These are phyloP conservation scores for Stemphylium lycopersici DNA, from an alignment of 2,329 filamentous ascomycete species.

Conservation along the genomic window DNA sequence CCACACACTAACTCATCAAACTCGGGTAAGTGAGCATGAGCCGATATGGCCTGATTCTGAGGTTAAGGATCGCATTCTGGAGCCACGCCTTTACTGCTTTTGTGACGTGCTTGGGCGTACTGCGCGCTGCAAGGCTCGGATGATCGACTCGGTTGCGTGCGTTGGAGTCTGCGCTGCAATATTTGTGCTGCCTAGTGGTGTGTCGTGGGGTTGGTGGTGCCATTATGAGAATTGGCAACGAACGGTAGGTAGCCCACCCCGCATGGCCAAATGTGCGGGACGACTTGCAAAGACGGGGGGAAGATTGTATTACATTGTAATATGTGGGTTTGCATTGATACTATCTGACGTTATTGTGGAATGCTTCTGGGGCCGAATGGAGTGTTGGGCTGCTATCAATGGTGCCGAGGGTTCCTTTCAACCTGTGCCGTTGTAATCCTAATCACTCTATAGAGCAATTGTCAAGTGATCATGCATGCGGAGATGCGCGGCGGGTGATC, in stretches of 20 bases:
- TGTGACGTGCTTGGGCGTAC: neutral
- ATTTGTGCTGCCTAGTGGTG: constrained; percentile 5
- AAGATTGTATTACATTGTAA: neutral
- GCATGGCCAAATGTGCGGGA: neutral
- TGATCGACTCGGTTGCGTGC: constrained; percentile 4
- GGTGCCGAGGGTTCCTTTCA: neutral
- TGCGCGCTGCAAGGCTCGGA: constrained; percentile 12
- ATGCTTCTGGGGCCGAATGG: neutral
- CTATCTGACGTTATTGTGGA: constrained; percentile 4
- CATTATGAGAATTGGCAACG: constrained; percentile 6
- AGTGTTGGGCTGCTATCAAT: constrained; percentile 4
- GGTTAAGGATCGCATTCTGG: neutral
- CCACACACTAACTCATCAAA: neutral
- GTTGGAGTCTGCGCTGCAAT: neutral
- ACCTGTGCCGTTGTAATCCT: constrained; percentile 1
- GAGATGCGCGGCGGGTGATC: neutral
- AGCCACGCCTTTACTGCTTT: constrained; percentile 3
- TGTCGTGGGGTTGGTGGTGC: constrained; percentile 1
- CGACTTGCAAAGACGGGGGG: neutral
- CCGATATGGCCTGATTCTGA: constrained; percentile 17
- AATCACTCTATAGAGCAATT: neutral
- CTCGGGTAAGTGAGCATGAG: constrained; percentile 10
- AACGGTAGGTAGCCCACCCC: neutral
- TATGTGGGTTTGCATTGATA: constrained; percentile 6
- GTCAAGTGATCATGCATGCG: neutral